Evolutionary conservation across 495 filamentous ascomycete species (phyloP).

Genomic region (Letharia columbiana): DNA sequence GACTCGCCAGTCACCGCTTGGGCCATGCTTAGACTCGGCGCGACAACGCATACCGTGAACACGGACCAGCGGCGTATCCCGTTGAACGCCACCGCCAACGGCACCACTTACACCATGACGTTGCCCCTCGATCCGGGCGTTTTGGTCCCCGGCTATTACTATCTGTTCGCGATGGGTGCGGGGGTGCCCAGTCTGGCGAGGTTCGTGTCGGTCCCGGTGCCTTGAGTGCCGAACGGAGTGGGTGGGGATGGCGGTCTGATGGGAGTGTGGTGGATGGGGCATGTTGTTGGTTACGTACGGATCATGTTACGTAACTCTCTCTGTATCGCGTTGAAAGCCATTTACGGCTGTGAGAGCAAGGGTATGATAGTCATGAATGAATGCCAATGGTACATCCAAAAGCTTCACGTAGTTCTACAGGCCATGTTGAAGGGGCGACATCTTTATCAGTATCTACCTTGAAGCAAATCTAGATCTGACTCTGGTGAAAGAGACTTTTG

Average conservation of each 20-base stretch:
- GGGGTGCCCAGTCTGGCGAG: conserved; percentile 43
- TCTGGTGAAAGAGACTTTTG: no score
- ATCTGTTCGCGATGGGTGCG: conserved; percentile 43
- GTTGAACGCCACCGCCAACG: conserved; percentile 25
- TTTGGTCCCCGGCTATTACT: conserved; percentile 48
- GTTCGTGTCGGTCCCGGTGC: conserved; percentile 6
- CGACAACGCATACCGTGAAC: conserved; percentile 49
- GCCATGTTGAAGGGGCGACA: neutral
- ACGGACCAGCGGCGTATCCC: conserved; percentile 50
- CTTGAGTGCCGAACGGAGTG: neutral
- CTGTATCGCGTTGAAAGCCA: neutral
- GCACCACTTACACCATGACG: conserved; percentile 26
- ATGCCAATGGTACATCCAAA: no score
- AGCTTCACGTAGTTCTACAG: neutral
- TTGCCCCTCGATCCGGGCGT: conserved; percentile 45
- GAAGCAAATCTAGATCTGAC: neutral
- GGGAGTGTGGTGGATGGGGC: neutral
- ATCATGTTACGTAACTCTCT: no score
- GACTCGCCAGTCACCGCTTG: conserved; percentile 25
- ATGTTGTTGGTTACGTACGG: neutral
- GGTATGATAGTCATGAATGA: no score
- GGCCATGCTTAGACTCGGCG: conserved; percentile 40
- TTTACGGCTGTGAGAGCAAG: no score
- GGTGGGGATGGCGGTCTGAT: neutral
- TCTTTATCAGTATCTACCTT: neutral